Evolutionary conservation across 2,329 filamentous ascomycete species (phyloP).

Genomic region (Emericellopsis cladophorae): DNA sequence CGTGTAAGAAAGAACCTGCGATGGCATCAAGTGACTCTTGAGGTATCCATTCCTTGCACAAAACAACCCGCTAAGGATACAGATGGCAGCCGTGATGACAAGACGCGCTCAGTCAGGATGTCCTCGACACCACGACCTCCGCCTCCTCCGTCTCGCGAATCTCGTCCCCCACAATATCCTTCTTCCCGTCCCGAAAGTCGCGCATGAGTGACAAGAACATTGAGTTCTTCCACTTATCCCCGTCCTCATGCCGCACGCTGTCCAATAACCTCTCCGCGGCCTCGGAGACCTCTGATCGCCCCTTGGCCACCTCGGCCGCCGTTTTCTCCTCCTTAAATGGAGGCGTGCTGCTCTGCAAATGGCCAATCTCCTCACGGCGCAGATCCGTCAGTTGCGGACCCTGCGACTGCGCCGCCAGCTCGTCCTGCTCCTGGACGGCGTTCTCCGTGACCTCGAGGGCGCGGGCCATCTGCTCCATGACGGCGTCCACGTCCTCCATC

Average conservation of each 20-base stretch:
- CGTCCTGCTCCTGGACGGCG: slow-evolving; percentile 8
- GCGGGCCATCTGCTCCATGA: slow-evolving; percentile 28
- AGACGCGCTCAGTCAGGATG: too few species aligned
- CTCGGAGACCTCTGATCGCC: slow-evolving; percentile 25
- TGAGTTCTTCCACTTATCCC: slow-evolving; percentile 33
- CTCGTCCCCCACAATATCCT: slow-evolving; percentile 28
- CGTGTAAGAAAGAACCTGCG: too few species aligned
- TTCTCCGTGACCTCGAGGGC: slow-evolving; percentile 25
- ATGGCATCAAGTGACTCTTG: too few species aligned
- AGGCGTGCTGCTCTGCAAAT: too few species aligned
- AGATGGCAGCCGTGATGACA: too few species aligned
- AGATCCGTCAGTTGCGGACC: slow-evolving; percentile 1
- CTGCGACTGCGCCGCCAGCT: neutral
- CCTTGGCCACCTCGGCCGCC: slow-evolving; percentile 7
- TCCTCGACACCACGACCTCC: neutral
- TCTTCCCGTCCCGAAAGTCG: slow-evolving; percentile 29
- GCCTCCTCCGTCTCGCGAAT: slow-evolving; percentile 17
- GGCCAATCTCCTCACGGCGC: neutral
- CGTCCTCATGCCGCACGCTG: slow-evolving; percentile 27
- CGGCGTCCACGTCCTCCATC: slow-evolving; percentile 26
- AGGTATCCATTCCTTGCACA: too few species aligned
- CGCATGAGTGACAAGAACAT: slow-evolving; percentile 30
- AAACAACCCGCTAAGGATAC: too few species aligned
- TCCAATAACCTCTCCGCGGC: slow-evolving; percentile 28
- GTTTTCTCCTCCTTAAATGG: neutral